A percentile compares a stretch with the other conserved stretches of the same genome.
These are phyloP conservation scores for Sugiyamaella castrensis DNA, from an alignment of 1,139 yeast genomes.

Conservation along the genomic window DNA sequence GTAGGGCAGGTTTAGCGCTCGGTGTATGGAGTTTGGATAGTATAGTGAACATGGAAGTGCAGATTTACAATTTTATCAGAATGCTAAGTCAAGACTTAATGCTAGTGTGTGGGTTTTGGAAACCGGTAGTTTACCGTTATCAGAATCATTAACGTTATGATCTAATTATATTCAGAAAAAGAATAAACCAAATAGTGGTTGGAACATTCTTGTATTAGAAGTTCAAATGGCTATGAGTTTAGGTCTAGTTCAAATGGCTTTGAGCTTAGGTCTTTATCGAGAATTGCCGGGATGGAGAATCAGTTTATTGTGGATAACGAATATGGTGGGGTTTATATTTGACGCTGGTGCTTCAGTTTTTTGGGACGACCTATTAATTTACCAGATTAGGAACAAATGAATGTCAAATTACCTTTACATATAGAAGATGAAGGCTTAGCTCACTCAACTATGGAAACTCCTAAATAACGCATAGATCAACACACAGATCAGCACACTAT, in stretches of 20 bases:
- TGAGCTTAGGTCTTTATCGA: conserved; percentile 62
- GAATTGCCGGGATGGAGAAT: conserved; percentile 44
- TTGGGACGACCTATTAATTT: conserved; percentile 64
- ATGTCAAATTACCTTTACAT: conserved; percentile 50
- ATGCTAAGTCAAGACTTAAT: conserved; percentile 44
- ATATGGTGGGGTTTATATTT: conserved; percentile 50
- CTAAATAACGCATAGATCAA: conserved; percentile 30
- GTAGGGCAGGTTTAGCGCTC: conserved; percentile 55
- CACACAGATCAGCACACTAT: too few relatives aligned
- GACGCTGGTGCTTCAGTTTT: conserved; percentile 63
- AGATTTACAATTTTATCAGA: conserved; percentile 52
- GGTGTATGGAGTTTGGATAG: conserved; percentile 59
- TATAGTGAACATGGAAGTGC: conserved; percentile 48
- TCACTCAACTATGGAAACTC: conserved; percentile 31
- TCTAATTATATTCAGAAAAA: conserved; percentile 61
- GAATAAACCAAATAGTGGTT: conserved; percentile 62
- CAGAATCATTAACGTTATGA: conserved; percentile 52
- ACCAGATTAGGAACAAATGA: conserved; percentile 52
- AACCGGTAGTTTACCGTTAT: conserved; percentile 53
- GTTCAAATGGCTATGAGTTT: conserved; percentile 64
- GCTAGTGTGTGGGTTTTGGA: conserved; percentile 40
- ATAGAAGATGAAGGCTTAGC: conserved; percentile 49
- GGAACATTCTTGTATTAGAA: conserved; percentile 63
- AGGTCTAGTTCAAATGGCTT: too few relatives aligned
- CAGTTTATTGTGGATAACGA: conserved; percentile 32